Percentiles rank a stretch among this genome's conserved stretches.
These are phyloP conservation scores for Leccinum subrobustum DNA, from an alignment of 1,284 basidiomycete genomes.

Conservation along the genomic window DNA sequence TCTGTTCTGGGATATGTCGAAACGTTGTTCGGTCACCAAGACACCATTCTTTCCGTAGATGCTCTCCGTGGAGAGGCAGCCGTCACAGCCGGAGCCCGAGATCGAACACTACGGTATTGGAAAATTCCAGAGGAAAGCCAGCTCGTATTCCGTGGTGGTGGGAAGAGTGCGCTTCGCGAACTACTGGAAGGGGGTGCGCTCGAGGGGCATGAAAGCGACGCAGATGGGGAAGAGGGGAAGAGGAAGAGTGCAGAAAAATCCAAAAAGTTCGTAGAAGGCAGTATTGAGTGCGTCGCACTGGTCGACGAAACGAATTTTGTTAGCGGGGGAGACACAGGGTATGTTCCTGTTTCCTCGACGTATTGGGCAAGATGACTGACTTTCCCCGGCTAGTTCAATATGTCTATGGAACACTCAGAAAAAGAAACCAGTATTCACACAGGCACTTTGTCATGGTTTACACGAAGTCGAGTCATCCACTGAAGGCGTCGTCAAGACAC, in stretches of 20 bases:
- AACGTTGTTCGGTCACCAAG: slow-evolving; percentile 97
- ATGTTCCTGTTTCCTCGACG: slow-evolving; percentile 32
- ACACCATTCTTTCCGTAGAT: slow-evolving; percentile 77
- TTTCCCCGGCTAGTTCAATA: slow-evolving; percentile 60
- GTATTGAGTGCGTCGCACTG: slow-evolving; percentile 91
- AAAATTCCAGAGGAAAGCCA: slow-evolving; percentile 97
- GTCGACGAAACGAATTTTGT: slow-evolving; percentile 92
- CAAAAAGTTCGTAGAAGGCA: slow-evolving; percentile 80
- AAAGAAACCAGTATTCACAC: slow-evolving; percentile 93
- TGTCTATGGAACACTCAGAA: slow-evolving; percentile 91
- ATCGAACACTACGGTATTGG: slow-evolving; percentile 94
- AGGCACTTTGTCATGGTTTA: slow-evolving; percentile 85
- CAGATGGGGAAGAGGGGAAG: slow-evolving; percentile 39
- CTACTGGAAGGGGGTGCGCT: slow-evolving; percentile 77
- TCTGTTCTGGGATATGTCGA: slow-evolving; percentile 89
- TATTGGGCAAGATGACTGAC: slow-evolving; percentile 3
- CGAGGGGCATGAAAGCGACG: slow-evolving; percentile 48
- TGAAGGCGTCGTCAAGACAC: slow-evolving; percentile 72
- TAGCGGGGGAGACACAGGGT: slow-evolving; percentile 96
- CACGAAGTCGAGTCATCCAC: slow-evolving; percentile 67
- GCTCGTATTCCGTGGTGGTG: slow-evolving; percentile 93
- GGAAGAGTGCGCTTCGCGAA: slow-evolving; percentile 74
- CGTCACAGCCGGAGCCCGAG: slow-evolving; percentile 85
- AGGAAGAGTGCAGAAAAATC: slow-evolving; percentile 40
- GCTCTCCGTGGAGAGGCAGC: slow-evolving; percentile 82